Conservation (phyloP, 2,329 filamentous ascomycete genomes). For the Exophiala alcalophila region DNA sequence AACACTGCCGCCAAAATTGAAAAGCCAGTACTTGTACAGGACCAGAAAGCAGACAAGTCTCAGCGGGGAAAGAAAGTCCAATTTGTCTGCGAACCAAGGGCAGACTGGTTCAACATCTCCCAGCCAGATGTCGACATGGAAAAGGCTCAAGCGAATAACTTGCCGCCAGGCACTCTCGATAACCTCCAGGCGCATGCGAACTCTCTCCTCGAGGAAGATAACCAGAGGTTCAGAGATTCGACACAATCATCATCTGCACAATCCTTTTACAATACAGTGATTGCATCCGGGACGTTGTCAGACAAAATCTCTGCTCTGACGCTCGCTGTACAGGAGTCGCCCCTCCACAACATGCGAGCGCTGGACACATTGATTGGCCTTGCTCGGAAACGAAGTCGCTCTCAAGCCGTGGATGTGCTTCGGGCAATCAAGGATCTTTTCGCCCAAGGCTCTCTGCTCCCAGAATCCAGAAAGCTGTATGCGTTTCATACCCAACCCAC, state of each 20-base stretch:
- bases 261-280: conserved; percentile 95
- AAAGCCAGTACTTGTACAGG: conserved; percentile 29
- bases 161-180: conserved; percentile 36
- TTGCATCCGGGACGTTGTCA: conserved; percentile 91
- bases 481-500: conserved; percentile 77
- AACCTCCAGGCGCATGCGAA: conserved; percentile 66
- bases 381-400: conserved; percentile 89
- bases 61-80: conserved; percentile 32
- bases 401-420: conserved; percentile 87
- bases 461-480: conserved; percentile 74
- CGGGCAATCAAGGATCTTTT: conserved; percentile 92
- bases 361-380: conserved; percentile 79
- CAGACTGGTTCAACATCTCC: conserved; percentile 30
- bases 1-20: conserved; percentile 28
- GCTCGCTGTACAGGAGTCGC: conserved; percentile 91
- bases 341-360: conserved; percentile 84
- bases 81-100: conserved; percentile 27
- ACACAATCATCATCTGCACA: conserved; percentile 77
- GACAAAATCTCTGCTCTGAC: conserved; percentile 97
- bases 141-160: conserved; percentile 22
- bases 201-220: conserved; percentile 73
- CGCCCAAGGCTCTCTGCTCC: conserved; percentile 81
- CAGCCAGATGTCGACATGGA: conserved; percentile 18
- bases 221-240: conserved; percentile 67
- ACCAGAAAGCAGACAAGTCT: conserved; percentile 33